Percentiles rank a stretch among this genome's conserved stretches.
Conservation (phyloP, 306 rosid genomes). For the Pyrus communis region DNA sequence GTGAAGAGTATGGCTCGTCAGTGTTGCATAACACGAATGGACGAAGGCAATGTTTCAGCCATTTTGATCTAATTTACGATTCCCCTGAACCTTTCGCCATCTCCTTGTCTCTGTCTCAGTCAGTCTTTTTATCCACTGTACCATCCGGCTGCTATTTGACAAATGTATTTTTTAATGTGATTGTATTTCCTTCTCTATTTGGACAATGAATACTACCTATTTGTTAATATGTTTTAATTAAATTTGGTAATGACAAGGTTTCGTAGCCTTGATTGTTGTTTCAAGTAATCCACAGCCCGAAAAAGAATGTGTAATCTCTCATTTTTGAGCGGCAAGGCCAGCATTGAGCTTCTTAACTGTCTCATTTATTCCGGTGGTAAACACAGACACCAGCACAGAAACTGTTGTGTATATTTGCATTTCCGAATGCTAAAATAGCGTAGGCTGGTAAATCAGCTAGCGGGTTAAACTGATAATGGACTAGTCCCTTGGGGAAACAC, state of each 20-base stretch:
- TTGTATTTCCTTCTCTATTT: not conserved
- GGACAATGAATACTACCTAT: not conserved
- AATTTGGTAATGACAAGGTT: no score
- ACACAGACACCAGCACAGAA: slow-evolving; percentile 7
- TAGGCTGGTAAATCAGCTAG: not conserved
- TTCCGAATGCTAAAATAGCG: slow-evolving; percentile 26
- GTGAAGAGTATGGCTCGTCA: not conserved
- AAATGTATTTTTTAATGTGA: not conserved
- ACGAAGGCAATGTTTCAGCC: not conserved
- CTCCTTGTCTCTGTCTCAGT: not conserved
- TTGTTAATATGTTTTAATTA: not conserved
- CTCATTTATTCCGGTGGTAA: slow-evolving; percentile 16
- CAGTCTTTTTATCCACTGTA: not conserved
- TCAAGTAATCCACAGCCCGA: not conserved
- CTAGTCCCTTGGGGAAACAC: not conserved
- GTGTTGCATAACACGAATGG: not conserved
- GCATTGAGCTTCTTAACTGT: slow-evolving; percentile 15
- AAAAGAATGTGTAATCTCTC: not conserved
- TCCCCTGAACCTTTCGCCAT: not conserved
- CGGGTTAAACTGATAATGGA: not conserved
- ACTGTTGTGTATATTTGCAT: slow-evolving; percentile 33
- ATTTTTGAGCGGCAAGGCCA: not conserved
- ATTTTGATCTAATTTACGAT: not conserved
- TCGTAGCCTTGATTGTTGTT: not conserved
- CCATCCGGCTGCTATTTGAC: not conserved